These are phyloP conservation scores for Alternaria atra DNA, from an alignment of 2,329 filamentous ascomycete species.

Conservation along the genomic window DNA sequence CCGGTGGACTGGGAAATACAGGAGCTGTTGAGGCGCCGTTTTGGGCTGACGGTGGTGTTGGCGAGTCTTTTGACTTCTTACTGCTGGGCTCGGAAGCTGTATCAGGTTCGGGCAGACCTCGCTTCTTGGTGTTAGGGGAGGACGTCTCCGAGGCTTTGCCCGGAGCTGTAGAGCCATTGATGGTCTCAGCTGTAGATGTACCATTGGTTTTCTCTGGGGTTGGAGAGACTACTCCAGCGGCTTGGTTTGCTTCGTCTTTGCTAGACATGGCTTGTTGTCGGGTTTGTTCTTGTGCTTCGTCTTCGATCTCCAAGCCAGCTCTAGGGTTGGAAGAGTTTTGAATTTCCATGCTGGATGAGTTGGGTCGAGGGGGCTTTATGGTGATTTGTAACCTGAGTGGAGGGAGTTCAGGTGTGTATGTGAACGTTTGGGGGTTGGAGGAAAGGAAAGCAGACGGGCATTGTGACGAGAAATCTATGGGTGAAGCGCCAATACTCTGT, in stretches of 20 bases:
- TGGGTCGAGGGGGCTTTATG: neutral
- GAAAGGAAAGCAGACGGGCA: constrained; percentile 26
- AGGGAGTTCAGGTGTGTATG: constrained; percentile 23
- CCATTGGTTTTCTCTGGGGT: neutral
- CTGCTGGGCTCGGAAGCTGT: constrained; percentile 16
- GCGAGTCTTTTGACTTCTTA: constrained; percentile 29
- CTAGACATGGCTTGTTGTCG: constrained; percentile 8
- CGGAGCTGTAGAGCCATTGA: neutral
- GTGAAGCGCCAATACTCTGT: constrained; percentile 1
- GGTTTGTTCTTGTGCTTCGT: neutral
- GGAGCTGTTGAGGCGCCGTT: constrained; percentile 3
- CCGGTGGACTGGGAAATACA: constrained; percentile 37
- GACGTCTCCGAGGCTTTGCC: constrained; percentile 2
- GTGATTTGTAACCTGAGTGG: neutral
- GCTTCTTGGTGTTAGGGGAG: constrained; percentile 26
- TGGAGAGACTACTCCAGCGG: neutral
- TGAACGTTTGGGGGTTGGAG: constrained; percentile 19
- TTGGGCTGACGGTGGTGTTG: neutral
- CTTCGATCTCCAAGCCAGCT: neutral
- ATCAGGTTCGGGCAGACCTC: constrained; percentile 17
- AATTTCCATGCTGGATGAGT: neutral
- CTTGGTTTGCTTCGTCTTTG: neutral
- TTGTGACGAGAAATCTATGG: constrained; percentile 16
- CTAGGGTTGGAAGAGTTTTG: neutral
- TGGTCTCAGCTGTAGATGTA: neutral